Evolutionary conservation across 2,329 filamentous ascomycete species (phyloP).

Genomic region (Zasmidium citrigriseum): DNA sequence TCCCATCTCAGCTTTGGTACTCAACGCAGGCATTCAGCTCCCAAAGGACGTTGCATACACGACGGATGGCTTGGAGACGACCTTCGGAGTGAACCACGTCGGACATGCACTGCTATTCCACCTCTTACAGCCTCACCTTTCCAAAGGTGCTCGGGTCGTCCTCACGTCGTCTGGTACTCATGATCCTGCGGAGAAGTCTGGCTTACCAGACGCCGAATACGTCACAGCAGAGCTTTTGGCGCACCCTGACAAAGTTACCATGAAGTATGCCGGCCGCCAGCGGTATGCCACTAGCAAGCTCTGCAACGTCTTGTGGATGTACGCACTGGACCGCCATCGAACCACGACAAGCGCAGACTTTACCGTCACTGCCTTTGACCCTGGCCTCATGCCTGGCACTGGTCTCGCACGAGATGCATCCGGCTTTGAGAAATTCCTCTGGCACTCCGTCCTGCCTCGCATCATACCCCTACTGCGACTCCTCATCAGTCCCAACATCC

Average conservation of each 20-base stretch:
- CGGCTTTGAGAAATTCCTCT: constrained; percentile 36
- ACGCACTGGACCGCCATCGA: constrained; percentile 46
- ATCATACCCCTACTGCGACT: constrained; percentile 11
- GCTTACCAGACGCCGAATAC: constrained; percentile 47
- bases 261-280: constrained; percentile 35
- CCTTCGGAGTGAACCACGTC: constrained; percentile 35
- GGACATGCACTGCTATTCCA: constrained; percentile 30
- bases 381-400: constrained; percentile 53
- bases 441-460: constrained; percentile 30
- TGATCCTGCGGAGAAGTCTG: constrained; percentile 47
- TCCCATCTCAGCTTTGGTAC: constrained; percentile 43
- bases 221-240: constrained; percentile 49
- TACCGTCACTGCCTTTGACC: constrained; percentile 48
- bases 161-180: constrained; percentile 41
- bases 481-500: constrained; percentile 5
- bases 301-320: constrained; percentile 51
- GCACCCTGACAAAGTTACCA: constrained; percentile 35
- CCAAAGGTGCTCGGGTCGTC: constrained; percentile 50
- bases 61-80: constrained; percentile 39
- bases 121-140: constrained; percentile 30
- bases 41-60: constrained; percentile 29
- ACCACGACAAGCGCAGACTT: constrained; percentile 24
- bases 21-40: constrained; percentile 43
- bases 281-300: constrained; percentile 51
- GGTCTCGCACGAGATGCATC: constrained; percentile 41